Evolutionary conservation across 2,329 filamentous ascomycete genomes (phyloP), one percentile per base, ranked within the genome.

Genomic region (Claviceps humidiphila): DNA sequence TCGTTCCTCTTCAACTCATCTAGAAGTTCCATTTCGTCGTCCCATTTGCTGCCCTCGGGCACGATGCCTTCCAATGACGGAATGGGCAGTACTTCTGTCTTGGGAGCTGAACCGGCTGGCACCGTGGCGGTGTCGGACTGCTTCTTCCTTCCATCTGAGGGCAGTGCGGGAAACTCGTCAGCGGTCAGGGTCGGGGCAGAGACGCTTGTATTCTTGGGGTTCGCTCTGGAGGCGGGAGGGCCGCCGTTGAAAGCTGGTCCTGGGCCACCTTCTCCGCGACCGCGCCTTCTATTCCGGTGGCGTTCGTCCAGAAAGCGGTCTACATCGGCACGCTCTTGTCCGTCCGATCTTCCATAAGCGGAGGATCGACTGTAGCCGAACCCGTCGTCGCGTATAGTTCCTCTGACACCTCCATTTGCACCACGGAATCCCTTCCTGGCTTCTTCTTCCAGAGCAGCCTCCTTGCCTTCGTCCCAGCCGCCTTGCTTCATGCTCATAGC

Each of bases 401-500:
- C 72, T 30, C 69, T 59, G 14, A 70, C 58, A 4, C 68, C 69
- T 24, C 70, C 70, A 30, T 69, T 68, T 41, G 69, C 67, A 9
- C 71, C 69, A 1, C 71, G 66, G 53, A 75, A 78, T 5, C 61
- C 64, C 16, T 66, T 61, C 26, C 65, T 61, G 2, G 62, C 60
- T 39, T 74, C 69, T 53, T 74, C 71, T 42, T 71, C 69, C 16
- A 64, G 66, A 14, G 66, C 58, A 11, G 67, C 64, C 43, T 72
- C 67, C 64, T 81, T 82, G 42, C 77, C 78, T 59, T 77, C 73
- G 54, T 82, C 80, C 80, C 79, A 83, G 56, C 70, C 73, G 34
- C 71, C 72, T 41, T 77, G 73, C 62, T 74, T 76, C 47, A 66
- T 68, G 34, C 72, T 71, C 67, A 82, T 74, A 0, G 79, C 79